phyloP scores from a whole-genome alignment of 495 filamentous ascomycete genomes.

The Umbilicaria muhlenbergii region DNA sequence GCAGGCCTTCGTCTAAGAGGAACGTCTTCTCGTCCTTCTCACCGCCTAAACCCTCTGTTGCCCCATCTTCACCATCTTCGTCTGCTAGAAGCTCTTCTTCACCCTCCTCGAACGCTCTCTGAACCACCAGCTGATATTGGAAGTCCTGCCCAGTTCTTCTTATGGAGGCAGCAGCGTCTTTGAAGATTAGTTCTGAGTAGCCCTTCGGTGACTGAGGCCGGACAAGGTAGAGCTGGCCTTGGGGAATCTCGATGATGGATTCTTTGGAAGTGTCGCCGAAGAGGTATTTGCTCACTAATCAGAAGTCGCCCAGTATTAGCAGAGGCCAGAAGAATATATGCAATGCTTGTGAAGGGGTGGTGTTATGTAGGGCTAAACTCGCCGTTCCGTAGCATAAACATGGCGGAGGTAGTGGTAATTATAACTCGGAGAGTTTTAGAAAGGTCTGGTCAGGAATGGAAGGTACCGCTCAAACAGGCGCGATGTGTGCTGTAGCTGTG shows the following conservation, averaged over 20 bases:
- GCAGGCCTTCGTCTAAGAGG: constrained; percentile 76
- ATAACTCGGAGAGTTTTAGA: too few species aligned
- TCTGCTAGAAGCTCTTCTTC: constrained; percentile 81
- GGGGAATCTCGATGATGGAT: constrained; percentile 80
- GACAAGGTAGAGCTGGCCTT: constrained; percentile 94
- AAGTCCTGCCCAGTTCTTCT: constrained; percentile 84
- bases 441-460: too few species aligned
- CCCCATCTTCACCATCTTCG: constrained; percentile 65
- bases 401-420: too few species aligned
- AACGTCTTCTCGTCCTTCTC: constrained; percentile 97
- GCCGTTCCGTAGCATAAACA: too few species aligned
- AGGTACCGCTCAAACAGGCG: too few species aligned
- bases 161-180: constrained; percentile 84
- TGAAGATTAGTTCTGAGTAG: constrained; percentile 97
- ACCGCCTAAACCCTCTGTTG: constrained; percentile 40
- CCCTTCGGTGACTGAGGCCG: constrained; percentile 90
- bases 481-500: too few species aligned
- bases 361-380: too few species aligned
- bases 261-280: constrained; percentile 90
- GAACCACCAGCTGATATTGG: constrained; percentile 93
- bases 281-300: constrained; percentile 71
- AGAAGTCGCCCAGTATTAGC: constrained; percentile 3
- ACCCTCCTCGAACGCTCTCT: constrained; percentile 92
- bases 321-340: too few species aligned
- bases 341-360: too few species aligned